A percentile compares a stretch with the other conserved stretches of the same genome.
These are phyloP conservation scores for Oryza australiensis DNA, from an alignment of 176 grass and related monocot genomes.

Conservation along the genomic window DNA sequence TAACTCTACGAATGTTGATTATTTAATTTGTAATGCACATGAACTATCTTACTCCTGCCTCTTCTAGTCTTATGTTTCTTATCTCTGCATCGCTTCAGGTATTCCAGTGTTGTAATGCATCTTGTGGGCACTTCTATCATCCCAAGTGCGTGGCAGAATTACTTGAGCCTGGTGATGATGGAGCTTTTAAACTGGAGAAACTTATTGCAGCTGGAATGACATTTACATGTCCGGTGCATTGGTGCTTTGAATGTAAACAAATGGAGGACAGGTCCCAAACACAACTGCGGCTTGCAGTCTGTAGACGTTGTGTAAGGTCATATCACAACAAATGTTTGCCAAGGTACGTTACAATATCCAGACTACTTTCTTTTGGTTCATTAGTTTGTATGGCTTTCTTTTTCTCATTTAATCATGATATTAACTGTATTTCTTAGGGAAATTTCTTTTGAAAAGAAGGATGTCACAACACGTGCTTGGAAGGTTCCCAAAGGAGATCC, in stretches of 20 bases:
- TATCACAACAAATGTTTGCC: constrained; percentile 69
- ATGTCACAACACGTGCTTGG: no score
- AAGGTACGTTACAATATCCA: constrained; percentile 22
- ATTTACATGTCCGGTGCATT: constrained; percentile 59
- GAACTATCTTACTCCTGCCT: no score
- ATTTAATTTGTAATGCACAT: no score
- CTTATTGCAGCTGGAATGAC: constrained; percentile 29
- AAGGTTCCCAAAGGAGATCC: no score
- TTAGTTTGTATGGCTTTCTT: no score
- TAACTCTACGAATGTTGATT: no score
- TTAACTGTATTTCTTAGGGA: no score
- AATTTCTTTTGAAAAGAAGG: no score
- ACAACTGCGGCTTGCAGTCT: constrained; percentile 45
- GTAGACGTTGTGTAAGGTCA: constrained; percentile 55
- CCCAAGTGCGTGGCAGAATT: constrained; percentile 54
- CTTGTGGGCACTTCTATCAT: constrained; percentile 70
- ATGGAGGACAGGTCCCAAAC: constrained; percentile 19
- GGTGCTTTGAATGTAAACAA: constrained; percentile 45
- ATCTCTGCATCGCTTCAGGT: background rate
- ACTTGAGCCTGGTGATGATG: constrained; percentile 29
- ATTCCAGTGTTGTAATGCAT: constrained; percentile 39
- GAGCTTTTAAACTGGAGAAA: constrained; percentile 28
- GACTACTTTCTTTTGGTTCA: no score
- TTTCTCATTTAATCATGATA: no score
- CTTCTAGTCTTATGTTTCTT: no score